Conservation (phyloP, 2,329 filamentous ascomycete species). For the Penicillium sclerotiorum region DNA sequence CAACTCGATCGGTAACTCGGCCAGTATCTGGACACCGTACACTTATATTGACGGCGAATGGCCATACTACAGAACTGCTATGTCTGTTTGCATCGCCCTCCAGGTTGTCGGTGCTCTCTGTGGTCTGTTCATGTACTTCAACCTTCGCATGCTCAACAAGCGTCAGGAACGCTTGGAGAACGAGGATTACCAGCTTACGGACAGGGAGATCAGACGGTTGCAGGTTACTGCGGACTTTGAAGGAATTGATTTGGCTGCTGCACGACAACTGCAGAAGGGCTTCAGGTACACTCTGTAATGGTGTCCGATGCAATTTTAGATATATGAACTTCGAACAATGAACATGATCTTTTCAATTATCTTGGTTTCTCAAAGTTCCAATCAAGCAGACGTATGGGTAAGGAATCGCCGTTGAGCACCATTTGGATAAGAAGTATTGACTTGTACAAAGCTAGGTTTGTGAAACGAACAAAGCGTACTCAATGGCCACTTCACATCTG, state of each 20-base stretch:
- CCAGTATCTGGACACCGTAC: constrained; percentile 56
- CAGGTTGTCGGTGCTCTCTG: constrained; percentile 39
- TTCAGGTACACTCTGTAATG: constrained; percentile 55
- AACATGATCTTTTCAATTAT: too few relatives aligned
- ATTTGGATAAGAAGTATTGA: too few relatives aligned
- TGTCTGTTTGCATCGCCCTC: constrained; percentile 47
- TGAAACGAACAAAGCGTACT: too few relatives aligned
- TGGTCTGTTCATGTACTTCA: constrained; percentile 42
- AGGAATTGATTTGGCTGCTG: constrained; percentile 53
- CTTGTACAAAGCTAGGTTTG: too few relatives aligned
- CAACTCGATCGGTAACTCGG: constrained; percentile 58
- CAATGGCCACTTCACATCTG: too few relatives aligned
- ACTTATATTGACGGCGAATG: constrained; percentile 47
- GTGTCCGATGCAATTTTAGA: too few relatives aligned
- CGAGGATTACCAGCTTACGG: constrained; percentile 48
- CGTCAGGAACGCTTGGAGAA: constrained; percentile 55
- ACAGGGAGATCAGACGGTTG: constrained; percentile 51
- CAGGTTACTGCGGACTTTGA: constrained; percentile 56
- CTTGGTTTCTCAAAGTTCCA: too few relatives aligned
- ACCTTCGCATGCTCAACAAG: constrained; percentile 52
- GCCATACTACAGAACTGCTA: constrained; percentile 45
- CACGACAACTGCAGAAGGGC: constrained; percentile 56
- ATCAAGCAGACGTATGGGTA: too few relatives aligned
- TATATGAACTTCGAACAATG: too few relatives aligned
- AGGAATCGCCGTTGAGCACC: too few relatives aligned